Conservation (phyloP, 371 early-diverging fungal genomes). For the Lichtheimia hyalospora region DNA sequence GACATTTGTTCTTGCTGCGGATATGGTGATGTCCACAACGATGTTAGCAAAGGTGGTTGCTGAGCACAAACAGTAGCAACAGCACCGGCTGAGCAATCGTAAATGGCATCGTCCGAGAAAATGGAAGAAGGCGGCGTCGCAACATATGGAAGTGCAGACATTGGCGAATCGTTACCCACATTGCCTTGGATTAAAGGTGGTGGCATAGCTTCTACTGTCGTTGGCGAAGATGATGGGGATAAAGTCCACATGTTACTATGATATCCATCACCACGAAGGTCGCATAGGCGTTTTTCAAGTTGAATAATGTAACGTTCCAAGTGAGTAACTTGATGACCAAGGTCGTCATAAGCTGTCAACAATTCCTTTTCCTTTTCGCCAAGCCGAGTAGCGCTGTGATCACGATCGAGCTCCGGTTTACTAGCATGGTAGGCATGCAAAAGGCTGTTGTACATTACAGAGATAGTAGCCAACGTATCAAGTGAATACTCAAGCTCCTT, state of each 20-base stretch:
- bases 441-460: slow-evolving; percentile 41
- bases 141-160: neutral
- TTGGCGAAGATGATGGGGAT: neutral
- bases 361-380: slow-evolving; percentile 48
- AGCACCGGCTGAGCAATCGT: too few relatives aligned
- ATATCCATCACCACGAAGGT: neutral
- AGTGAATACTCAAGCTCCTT: slow-evolving; percentile 37
- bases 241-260: neutral
- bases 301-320: slow-evolving; percentile 34
- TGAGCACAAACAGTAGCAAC: too few relatives aligned
- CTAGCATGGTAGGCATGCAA: slow-evolving; percentile 33
- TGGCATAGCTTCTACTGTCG: neutral
- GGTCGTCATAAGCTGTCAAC: slow-evolving; percentile 47
- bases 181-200: neutral
- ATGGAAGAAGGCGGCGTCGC: slow-evolving; percentile 2
- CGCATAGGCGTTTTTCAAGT: slow-evolving; percentile 24
- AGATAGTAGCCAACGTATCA: slow-evolving; percentile 41
- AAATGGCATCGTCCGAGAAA: too few relatives aligned
- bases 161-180: neutral
- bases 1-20: too few relatives aligned
- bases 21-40: too few relatives aligned
- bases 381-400: slow-evolving; percentile 32
- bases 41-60: too few relatives aligned
- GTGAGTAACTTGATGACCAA: slow-evolving; percentile 41
- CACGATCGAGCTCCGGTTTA: slow-evolving; percentile 28